These are phyloP conservation scores for Hypoxylon sp. DNA, from an alignment of 2,329 filamentous ascomycete genomes.

Conservation along the genomic window DNA sequence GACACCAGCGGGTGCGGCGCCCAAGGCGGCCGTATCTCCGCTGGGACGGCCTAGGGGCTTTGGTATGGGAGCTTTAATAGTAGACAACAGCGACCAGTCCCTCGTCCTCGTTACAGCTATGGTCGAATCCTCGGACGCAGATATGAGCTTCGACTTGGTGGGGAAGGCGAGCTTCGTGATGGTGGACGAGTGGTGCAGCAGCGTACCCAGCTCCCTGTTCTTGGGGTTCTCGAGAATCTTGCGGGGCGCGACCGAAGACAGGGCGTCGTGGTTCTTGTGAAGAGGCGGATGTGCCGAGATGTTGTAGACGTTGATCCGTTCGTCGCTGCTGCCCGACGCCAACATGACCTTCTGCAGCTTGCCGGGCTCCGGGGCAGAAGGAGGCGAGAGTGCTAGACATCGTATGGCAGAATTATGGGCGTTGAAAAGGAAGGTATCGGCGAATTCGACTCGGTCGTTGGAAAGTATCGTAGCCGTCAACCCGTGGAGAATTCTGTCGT, in stretches of 20 bases:
- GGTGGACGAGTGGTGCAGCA: constrained; percentile 85
- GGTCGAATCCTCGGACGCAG: constrained; percentile 88
- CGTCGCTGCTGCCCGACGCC: constrained; percentile 90
- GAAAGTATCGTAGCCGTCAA: constrained; percentile 76
- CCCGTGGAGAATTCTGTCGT: constrained; percentile 91
- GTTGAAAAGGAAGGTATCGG: constrained; percentile 95
- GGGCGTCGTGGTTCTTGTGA: constrained; percentile 62
- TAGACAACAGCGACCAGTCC: constrained; percentile 88
- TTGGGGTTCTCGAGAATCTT: constrained; percentile 83
- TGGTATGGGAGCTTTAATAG: constrained; percentile 87
- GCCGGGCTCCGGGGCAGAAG: constrained; percentile 66
- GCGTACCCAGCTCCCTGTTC: constrained; percentile 86
- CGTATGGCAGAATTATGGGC: constrained; percentile 90
- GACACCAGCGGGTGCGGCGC: constrained; percentile 83
- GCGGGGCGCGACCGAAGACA: constrained; percentile 74
- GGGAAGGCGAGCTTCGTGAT: constrained; percentile 85
- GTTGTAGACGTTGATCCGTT: constrained; percentile 93
- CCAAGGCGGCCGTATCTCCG: constrained; percentile 86
- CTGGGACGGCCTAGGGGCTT: constrained; percentile 82
- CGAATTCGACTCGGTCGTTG: constrained; percentile 67
- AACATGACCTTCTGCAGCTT: constrained; percentile 85
- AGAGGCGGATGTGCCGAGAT: constrained; percentile 75
- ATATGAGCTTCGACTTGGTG: constrained; percentile 84
- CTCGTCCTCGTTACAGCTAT: constrained; percentile 86
- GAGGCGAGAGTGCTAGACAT: constrained; percentile 83